A percentile compares a stretch with the other conserved stretches of the same genome.
These are phyloP conservation scores for Colletotrichum sp. DNA, from an alignment of 2,329 filamentous ascomycete species.

Conservation along the genomic window DNA sequence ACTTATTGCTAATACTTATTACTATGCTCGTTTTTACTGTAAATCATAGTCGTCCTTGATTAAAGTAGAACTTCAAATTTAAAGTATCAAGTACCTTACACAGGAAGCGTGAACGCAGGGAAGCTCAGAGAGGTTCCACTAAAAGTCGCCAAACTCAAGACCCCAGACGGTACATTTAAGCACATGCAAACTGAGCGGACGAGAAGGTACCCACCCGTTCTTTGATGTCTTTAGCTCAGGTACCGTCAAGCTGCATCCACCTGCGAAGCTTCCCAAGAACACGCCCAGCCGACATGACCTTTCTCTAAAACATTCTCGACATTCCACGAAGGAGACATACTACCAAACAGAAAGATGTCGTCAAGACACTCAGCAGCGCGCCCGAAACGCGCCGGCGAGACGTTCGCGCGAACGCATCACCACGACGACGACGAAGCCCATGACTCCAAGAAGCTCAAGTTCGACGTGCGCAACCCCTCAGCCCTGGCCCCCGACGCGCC, in stretches of 20 bases:
- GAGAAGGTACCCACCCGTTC: not conserved
- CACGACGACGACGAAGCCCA: slow-evolving; percentile 52
- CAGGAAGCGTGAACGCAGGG: not conserved
- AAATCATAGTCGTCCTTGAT: not conserved
- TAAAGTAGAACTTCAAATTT: not conserved
- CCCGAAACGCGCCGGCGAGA: slow-evolving; percentile 83
- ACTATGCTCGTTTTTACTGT: not conserved
- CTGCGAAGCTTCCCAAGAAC: not conserved
- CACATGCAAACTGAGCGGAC: not conserved
- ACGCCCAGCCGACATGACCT: not conserved
- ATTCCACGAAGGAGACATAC: not conserved
- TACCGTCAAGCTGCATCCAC: slow-evolving; percentile 8
- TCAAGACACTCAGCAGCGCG: slow-evolving; percentile 70
- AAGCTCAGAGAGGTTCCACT: slow-evolving; percentile 6
- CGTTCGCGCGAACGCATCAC: slow-evolving; percentile 78
- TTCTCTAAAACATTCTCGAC: not conserved
- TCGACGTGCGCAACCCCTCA: slow-evolving; percentile 94
- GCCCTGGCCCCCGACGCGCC: slow-evolving; percentile 83
- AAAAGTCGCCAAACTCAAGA: not conserved
- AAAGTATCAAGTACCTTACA: not conserved
- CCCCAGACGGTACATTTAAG: slow-evolving; percentile 5
- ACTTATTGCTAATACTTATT: not conserved
- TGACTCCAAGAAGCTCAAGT: slow-evolving; percentile 80
- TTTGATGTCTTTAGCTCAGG: not conserved
- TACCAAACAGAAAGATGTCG: slow-evolving; percentile 46